phyloP scores from a whole-genome alignment of 177 flowering plant species.

The Vitis hybrid region DNA sequence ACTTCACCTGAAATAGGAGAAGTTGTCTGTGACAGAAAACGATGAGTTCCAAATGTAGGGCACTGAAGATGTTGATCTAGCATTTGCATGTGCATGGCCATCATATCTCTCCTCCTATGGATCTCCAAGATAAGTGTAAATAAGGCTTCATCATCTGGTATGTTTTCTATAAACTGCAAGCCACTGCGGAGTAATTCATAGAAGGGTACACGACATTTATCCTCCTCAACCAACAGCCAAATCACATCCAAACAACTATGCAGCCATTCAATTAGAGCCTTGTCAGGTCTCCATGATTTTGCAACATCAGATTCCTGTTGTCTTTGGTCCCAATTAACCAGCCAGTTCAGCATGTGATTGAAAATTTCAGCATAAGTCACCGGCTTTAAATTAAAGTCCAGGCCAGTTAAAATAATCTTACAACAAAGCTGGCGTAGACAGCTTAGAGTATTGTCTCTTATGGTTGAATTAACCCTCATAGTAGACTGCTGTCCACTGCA shows the following conservation, averaged over 20 bases:
- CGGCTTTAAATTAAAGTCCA: conserved; percentile 80
- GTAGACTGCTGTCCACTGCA: conserved; percentile 36
- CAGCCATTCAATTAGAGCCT: conserved; percentile 77
- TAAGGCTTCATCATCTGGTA: conserved; percentile 96
- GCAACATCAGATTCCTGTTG: conserved; percentile 51
- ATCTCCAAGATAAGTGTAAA: conserved; percentile 91
- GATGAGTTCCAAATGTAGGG: conserved; percentile 91
- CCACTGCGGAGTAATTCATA: conserved; percentile 93
- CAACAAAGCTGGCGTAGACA: conserved; percentile 89
- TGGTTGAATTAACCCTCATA: conserved; percentile 35
- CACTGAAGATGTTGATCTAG: conserved; percentile 96
- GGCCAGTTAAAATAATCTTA: conserved; percentile 78
- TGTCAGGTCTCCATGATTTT: conserved; percentile 66
- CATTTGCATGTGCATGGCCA: conserved; percentile 99
- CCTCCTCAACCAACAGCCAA: conserved; percentile 90
- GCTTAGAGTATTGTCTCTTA: conserved; percentile 63
- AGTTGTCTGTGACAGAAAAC: conserved; percentile 62
- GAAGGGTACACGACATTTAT: conserved; percentile 89
- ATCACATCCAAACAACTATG: conserved; percentile 92
- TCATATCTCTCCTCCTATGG: conserved; percentile 95
- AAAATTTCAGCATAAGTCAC: conserved; percentile 86
- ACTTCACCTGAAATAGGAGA: conserved; percentile 68
- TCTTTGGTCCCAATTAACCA: conserved; percentile 85
- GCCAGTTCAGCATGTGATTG: conserved; percentile 83
- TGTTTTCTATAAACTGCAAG: conserved; percentile 84